These are phyloP conservation scores for Lasiosphaeriaceae sp. DNA, from an alignment of 495 filamentous ascomycete species.

Conservation along the genomic window DNA sequence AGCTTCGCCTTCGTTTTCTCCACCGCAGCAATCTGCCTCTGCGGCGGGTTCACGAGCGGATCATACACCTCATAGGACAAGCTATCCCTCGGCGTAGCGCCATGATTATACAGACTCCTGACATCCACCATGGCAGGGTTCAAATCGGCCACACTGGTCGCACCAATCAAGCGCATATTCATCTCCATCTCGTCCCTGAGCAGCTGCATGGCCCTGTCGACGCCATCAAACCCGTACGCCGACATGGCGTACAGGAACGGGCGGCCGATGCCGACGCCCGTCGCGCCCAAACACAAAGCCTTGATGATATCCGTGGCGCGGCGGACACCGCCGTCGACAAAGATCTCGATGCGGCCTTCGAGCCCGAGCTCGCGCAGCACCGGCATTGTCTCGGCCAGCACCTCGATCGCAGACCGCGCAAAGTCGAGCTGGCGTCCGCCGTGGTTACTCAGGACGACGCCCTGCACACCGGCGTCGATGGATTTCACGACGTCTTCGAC, in stretches of 20 bases:
- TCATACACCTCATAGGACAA: conserved; percentile 47
- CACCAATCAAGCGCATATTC: conserved; percentile 94
- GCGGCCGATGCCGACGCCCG: conserved; percentile 88
- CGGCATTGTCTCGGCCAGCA: conserved; percentile 95
- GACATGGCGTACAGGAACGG: conserved; percentile 97
- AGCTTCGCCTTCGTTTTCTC: conserved; percentile 26
- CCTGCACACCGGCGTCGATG: conserved; percentile 77
- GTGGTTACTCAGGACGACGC: conserved; percentile 95
- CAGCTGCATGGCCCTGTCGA: conserved; percentile 88
- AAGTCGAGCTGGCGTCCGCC: conserved; percentile 96
- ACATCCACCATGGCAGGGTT: conserved; percentile 76
- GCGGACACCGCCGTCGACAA: conserved; percentile 84
- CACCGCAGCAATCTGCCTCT: conserved; percentile 23
- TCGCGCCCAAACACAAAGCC: conserved; percentile 88
- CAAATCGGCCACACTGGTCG: conserved; percentile 66
- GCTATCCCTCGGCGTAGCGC: conserved; percentile 62
- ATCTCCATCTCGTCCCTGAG: conserved; percentile 99
- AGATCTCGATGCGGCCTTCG: conserved; percentile 85
- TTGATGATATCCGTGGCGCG: conserved; percentile 95
- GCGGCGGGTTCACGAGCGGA: conserved; percentile 39
- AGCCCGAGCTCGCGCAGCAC: conserved; percentile 77
- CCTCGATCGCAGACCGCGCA: conserved; percentile 83
- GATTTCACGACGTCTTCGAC: conserved; percentile 91
- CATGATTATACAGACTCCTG: conserved; percentile 67
- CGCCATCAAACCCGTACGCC: conserved; percentile 81